These are phyloP conservation scores for Solanum hybrid DNA, from an alignment of 305 asterid genomes.

Conservation along the genomic window DNA sequence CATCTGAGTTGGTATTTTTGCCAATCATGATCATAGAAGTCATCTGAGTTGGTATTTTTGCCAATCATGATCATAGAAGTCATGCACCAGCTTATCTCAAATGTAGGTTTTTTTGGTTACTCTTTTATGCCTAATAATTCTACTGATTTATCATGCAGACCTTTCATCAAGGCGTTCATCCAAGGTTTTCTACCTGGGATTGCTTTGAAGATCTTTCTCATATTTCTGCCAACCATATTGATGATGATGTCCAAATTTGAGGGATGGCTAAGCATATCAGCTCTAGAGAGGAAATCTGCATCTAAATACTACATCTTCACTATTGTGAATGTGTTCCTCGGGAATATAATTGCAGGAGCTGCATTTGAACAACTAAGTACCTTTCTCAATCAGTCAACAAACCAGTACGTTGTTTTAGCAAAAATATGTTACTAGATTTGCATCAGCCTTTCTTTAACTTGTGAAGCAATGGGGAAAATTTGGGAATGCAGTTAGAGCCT, in stretches of 20 bases:
- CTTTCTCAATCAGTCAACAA: conserved; percentile 59
- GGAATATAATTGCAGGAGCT: conserved; percentile 73
- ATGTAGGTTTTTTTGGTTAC: neutral
- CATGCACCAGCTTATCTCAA: neutral
- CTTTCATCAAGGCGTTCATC: conserved; percentile 71
- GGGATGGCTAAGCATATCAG: conserved; percentile 63
- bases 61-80: neutral
- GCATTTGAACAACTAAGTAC: conserved; percentile 57
- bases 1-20: neutral
- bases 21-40: too few relatives aligned
- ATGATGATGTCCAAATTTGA: conserved; percentile 89
- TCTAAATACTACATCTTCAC: conserved; percentile 48
- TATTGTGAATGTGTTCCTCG: conserved; percentile 77
- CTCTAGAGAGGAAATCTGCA: conserved; percentile 43
- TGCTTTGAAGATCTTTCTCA: conserved; percentile 83
- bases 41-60: neutral
- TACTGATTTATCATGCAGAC: conserved; percentile 32
- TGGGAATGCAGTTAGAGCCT: neutral
- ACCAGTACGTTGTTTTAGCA: conserved; percentile 36
- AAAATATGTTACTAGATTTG: neutral
- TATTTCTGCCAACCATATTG: conserved; percentile 60
- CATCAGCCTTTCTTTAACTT: neutral
- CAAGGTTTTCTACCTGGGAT: conserved; percentile 93
- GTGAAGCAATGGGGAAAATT: neutral
- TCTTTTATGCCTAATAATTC: conserved; percentile 3